Evolutionary conservation across 306 rosid species (phyloP).

Genomic region (Vigna angularis): DNA sequence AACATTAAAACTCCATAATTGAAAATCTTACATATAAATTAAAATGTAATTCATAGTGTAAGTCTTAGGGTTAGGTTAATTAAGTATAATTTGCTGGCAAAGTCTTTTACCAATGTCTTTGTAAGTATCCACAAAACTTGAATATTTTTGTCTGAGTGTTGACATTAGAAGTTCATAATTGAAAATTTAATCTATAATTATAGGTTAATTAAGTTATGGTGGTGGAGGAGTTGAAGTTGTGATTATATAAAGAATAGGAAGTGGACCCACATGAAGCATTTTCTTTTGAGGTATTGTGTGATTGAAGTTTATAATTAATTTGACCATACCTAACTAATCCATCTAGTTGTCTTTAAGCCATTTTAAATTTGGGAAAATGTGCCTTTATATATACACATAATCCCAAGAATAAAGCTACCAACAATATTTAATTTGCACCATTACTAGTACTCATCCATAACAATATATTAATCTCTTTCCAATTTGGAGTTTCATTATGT

Average conservation of each 20-base stretch:
- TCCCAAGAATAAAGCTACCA: constrained; percentile 3
- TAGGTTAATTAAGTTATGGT: not conserved
- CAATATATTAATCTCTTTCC: no score
- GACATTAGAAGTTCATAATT: not conserved
- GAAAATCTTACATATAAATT: not conserved
- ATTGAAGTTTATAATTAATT: not conserved
- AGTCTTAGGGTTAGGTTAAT: not conserved
- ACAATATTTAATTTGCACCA: constrained; percentile 2
- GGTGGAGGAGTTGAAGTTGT: not conserved
- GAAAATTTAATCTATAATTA: not conserved
- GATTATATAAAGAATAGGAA: constrained; percentile 12
- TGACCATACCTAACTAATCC: not conserved
- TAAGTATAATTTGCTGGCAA: not conserved
- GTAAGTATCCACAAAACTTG: not conserved
- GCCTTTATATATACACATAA: not conserved
- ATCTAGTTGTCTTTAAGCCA: constrained; percentile 30
- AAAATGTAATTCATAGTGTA: not conserved
- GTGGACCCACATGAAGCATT: not conserved
- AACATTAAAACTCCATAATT: not conserved
- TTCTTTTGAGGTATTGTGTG: not conserved
- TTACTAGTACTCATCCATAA: not conserved
- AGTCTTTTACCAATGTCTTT: not conserved
- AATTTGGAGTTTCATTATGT: no score
- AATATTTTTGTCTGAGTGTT: not conserved
- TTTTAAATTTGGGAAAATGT: constrained; percentile 11